Base-by-base conservation (phyloP, 805 yeast species). In the Tetrapisispora pingtungensis region DNA sequence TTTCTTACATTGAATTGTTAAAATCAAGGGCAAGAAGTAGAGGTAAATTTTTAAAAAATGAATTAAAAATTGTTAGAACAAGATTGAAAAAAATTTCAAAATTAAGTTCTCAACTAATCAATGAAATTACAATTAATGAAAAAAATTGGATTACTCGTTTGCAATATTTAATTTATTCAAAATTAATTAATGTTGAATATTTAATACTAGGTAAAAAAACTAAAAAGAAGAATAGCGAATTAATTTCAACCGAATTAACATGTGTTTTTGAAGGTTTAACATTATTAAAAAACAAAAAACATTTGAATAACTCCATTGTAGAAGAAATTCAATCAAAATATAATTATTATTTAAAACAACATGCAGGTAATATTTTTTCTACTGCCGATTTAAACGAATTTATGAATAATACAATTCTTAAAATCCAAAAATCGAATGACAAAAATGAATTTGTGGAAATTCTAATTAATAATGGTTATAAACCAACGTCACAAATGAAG, bases 31-130 rank as follows among this genome's bases (percentile, higher is more conserved):
- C 58, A n/a, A 55, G 60, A 31, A 54, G 51, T 36, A 58, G 66
- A 43, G 61, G 62, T 33, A 52, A 55, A 28, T 50, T 55, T 30
- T 61, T 69, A 47, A 52, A 47, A 8, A 49, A 54, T 40, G 66
- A 62, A 58, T 59, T 61, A 49, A 73, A 73, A 44, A 74, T 80
- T 47, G 65, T 83, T 53, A 57, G 71, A 10, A 74, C 88, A 24
- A 84, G 84, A 61, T 73, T 83, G 48, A 85, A 81, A 57, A 81
- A 75, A 61, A 78, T 90, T 1, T 61, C 72, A 26, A 61, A 63
- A 39, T 69, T 69, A 42, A 62, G 73, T 18, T 59, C 65, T 34
- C 68, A 68, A 27, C 61, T 85, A 28, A 56, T 74, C 24, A 15
- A 27, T 27, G 58, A 57, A 0, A 54, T 77, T 8, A 63, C 70